Base-by-base conservation (phyloP, 2,329 filamentous ascomycete species). In the Ophiocordyceps polyrhachis-furcata region DNA sequence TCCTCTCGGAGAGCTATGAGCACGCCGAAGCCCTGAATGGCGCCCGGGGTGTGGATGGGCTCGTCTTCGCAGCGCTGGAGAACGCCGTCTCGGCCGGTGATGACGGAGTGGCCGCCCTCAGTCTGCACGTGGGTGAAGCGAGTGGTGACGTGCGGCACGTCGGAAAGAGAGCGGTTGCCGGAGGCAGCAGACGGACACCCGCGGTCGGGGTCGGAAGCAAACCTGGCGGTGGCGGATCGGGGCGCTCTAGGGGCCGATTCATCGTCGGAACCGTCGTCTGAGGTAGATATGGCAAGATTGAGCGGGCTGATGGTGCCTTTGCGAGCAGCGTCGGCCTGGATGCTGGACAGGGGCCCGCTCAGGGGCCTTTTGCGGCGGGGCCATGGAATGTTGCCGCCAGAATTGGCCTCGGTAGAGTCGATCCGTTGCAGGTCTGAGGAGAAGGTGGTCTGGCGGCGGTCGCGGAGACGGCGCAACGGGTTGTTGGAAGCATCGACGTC, bases 11-110 rank as follows among this genome's bases (percentile, higher is more conserved):
- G 60, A 0, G 80, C 85, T 29, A 94, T 54, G 21, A 94, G 65
- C 4, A 83, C 68, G 1, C 87, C 87, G 52, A 93, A 94, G 1
- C 74, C 70, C 57, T 94, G 87, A 1, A 88, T 64, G 1, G 83
- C 83, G 31, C 86, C 86, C 1, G 87, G 87, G 1, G 86, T 81
- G 51, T 89, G 85, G 23, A 94, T 93, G 0, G 87, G 86, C 54
- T 94, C 87, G 54, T 94, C 87, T 59, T 94, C 87, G 55, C 87
- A 94, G 44, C 77, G 73, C 56, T 93, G 83, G 41, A 91, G 63
- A 1, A 71, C 74, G 2, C 77, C 80, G 44, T 85, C 78, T 45
- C 81, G 72, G 6, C 86, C 86, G 1, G 84, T 91, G 45, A 93
- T 83, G 28, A 93, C 74, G 23, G 81, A 77, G 62, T 94, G 85